Percentiles rank a stretch among this genome's conserved stretches.
These are phyloP conservation scores for Clavispora asparagi DNA, from an alignment of 805 yeast species.

Conservation along the genomic window DNA sequence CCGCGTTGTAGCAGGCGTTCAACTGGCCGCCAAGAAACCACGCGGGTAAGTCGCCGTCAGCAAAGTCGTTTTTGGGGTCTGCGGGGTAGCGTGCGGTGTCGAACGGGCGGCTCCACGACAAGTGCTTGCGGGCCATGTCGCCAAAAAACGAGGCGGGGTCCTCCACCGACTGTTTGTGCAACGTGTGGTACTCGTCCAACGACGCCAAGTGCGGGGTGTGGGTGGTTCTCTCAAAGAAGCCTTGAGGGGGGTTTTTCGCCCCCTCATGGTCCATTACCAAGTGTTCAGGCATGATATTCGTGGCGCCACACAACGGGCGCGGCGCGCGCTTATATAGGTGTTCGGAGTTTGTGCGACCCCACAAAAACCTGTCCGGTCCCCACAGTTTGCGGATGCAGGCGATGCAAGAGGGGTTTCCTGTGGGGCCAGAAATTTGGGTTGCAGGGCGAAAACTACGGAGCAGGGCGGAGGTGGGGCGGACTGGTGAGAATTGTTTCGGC, in stretches of 20 bases:
- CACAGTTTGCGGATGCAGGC: conserved; percentile 5
- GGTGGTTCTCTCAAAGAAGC: conserved; percentile 13
- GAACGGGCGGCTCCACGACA: conserved; percentile 80
- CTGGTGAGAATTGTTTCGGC: no score
- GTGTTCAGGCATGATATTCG: conserved; percentile 12
- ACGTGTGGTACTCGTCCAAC: conserved; percentile 17
- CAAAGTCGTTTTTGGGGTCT: conserved; percentile 51
- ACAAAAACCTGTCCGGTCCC: conserved; percentile 7
- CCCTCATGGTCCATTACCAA: conserved; percentile 17
- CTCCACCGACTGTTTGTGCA: conserved; percentile 71
- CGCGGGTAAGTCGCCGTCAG: conserved; percentile 65
- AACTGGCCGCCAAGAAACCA: conserved; percentile 94
- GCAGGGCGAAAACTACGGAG: background rate
- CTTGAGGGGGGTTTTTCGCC: conserved; percentile 16
- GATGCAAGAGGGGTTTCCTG: background rate
- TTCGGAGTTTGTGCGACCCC: conserved; percentile 14
- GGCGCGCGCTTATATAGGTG: conserved; percentile 1
- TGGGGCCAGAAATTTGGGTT: background rate
- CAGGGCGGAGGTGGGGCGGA: no score
- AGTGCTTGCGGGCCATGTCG: conserved; percentile 62
- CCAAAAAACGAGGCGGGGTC: conserved; percentile 82
- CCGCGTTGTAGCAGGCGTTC: conserved; percentile 90
- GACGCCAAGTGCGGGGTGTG: conserved; percentile 12
- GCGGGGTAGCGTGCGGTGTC: conserved; percentile 50
- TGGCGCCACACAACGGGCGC: background rate